Percentiles rank a stretch among this genome's conserved stretches.
These are phyloP conservation scores for Lentinus brumalis DNA, from an alignment of 768 basidiomycete species.

Conservation along the genomic window DNA sequence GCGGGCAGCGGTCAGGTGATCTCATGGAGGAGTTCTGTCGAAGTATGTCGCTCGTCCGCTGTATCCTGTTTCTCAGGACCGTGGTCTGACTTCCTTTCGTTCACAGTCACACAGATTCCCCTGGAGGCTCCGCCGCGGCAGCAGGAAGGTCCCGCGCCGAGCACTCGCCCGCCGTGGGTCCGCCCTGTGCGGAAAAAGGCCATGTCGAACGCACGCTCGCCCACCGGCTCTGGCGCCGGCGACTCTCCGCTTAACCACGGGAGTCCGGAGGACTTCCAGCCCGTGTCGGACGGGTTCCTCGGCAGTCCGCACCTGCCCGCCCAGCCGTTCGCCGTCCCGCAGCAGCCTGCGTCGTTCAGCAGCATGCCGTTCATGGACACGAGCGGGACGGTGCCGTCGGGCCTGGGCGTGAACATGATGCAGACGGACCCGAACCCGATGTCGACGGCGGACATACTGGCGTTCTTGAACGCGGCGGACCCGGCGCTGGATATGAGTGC, in stretches of 20 bases:
- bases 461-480: constrained; percentile 49
- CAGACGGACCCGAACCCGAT: constrained; percentile 43
- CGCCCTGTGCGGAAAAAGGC: constrained; percentile 84
- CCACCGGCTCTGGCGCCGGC: constrained; percentile 30
- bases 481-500: constrained; percentile 17
- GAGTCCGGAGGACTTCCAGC: constrained; percentile 64
- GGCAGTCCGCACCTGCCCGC: constrained; percentile 25
- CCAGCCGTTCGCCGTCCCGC: constrained; percentile 15
- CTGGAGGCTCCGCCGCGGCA: constrained; percentile 61
- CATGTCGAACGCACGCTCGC: constrained; percentile 47
- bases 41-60: constrained; percentile 53
- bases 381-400: constrained; percentile 24
- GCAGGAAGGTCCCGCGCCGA: constrained; percentile 50
- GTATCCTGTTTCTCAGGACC: not conserved
- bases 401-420: constrained; percentile 47
- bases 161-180: constrained; percentile 78
- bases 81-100: constrained; percentile 1
- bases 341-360: not conserved
- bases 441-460: constrained; percentile 61
- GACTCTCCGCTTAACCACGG: constrained; percentile 40
- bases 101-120: constrained; percentile 80
- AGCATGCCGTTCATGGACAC: not conserved
- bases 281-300: constrained; percentile 60
- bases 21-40: constrained; percentile 96
- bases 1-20: constrained; percentile 88